Percentiles rank a stretch among this genome's conserved stretches.
phyloP scores from a whole-genome alignment of 306 rosid genomes.

The Nissolia schottii region DNA sequence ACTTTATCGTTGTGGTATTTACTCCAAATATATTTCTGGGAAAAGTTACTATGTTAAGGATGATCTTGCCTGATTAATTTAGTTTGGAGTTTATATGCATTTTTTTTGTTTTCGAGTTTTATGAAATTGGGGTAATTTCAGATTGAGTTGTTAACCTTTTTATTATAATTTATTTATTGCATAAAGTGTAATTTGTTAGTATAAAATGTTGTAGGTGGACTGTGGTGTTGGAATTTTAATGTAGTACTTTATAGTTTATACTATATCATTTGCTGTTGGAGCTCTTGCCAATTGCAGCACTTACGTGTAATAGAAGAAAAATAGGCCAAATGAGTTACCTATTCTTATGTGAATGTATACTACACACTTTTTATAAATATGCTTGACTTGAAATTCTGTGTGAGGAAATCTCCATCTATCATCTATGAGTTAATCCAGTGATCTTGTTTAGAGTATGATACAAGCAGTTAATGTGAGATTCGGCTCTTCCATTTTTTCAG shows the following conservation, averaged over 20 bases:
- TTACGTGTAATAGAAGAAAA: background rate
- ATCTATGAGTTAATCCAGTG: background rate
- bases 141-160: background rate
- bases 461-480: conserved; percentile 19
- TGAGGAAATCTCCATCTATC: background rate
- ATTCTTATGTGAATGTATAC: background rate
- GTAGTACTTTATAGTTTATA: background rate
- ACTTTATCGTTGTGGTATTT: background rate
- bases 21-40: background rate
- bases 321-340: background rate
- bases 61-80: conserved; percentile 6
- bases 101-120: background rate
- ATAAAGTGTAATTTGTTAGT: background rate
- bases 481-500: conserved; percentile 46
- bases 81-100: background rate
- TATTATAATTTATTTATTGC: background rate
- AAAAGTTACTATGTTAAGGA: background rate
- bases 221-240: background rate
- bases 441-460: conserved; percentile 1
- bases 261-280: background rate
- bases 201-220: background rate
- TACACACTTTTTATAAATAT: background rate
- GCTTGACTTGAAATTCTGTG: background rate
- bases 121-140: conserved; percentile 3
- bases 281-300: background rate